Conservation (phyloP, 345 rosid genomes). For the Lenwebbia sp. region DNA sequence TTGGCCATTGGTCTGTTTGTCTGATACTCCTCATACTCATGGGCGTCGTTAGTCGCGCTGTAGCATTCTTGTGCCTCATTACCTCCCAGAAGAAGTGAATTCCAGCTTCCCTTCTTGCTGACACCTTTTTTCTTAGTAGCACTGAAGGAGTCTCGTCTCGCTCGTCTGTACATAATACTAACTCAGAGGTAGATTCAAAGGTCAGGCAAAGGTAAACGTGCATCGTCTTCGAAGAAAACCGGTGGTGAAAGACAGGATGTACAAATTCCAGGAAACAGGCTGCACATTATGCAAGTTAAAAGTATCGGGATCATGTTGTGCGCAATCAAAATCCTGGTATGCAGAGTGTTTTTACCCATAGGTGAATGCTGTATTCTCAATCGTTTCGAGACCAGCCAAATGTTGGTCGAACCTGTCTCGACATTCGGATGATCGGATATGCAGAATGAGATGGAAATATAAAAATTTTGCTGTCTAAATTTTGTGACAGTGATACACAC, state of each 20-base stretch:
- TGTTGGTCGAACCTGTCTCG: neutral
- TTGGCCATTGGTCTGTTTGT: conserved; percentile 49
- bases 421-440: neutral
- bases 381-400: neutral
- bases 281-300: neutral
- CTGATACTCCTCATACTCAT: conserved; percentile 39
- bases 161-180: neutral
- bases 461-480: neutral
- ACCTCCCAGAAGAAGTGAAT: conserved; percentile 60
- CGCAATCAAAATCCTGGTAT: neutral
- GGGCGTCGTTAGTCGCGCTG: conserved; percentile 36
- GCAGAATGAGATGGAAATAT: neutral
- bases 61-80: conserved; percentile 55
- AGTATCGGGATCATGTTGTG: neutral
- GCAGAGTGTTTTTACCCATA: neutral
- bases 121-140: neutral
- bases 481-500: neutral
- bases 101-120: neutral
- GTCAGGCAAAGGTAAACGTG: neutral
- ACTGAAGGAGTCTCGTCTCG: neutral
- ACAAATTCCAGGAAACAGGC: neutral
- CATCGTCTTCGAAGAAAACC: neutral
- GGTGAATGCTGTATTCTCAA: neutral
- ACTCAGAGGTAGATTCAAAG: neutral
- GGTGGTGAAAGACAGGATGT: neutral